These are phyloP conservation scores for Fusarium stilboides DNA, from an alignment of 2,329 filamentous ascomycete genomes.

Conservation along the genomic window DNA sequence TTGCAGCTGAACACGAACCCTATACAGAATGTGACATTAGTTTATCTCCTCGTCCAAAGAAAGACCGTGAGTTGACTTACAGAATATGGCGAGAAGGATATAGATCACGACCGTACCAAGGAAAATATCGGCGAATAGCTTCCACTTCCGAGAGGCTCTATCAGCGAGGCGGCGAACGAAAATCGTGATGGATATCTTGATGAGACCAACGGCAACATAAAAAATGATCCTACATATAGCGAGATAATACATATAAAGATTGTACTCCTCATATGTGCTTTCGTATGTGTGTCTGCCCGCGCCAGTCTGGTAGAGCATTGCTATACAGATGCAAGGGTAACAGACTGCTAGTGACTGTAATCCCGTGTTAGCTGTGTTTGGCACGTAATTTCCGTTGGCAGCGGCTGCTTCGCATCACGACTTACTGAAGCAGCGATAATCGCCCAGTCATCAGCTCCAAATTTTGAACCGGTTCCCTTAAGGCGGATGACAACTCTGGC, in stretches of 20 bases:
- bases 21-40: neutral
- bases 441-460: slow-evolving; percentile 29
- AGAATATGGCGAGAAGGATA: slow-evolving; percentile 27
- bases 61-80: no score
- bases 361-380: neutral
- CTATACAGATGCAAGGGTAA: slow-evolving; percentile 24
- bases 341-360: slow-evolving; percentile 9
- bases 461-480: slow-evolving; percentile 1
- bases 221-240: slow-evolving; percentile 23
- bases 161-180: slow-evolving; percentile 31
- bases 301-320: slow-evolving; percentile 21
- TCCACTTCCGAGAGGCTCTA: slow-evolving; percentile 22
- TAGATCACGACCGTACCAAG: slow-evolving; percentile 26
- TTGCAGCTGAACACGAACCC: slow-evolving; percentile 24
- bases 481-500: slow-evolving; percentile 22
- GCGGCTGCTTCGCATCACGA: neutral
- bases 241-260: slow-evolving; percentile 26
- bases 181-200: slow-evolving; percentile 29
- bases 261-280: slow-evolving; percentile 26
- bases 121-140: slow-evolving; percentile 26
- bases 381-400: neutral
- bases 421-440: slow-evolving; percentile 29
- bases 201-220: slow-evolving; percentile 22
- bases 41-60: no score
- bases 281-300: slow-evolving; percentile 29